Evolutionary conservation across 805 yeast species (phyloP), one percentile per base, ranked within the genome.

Genomic region (Yarrowia hollandica): DNA sequence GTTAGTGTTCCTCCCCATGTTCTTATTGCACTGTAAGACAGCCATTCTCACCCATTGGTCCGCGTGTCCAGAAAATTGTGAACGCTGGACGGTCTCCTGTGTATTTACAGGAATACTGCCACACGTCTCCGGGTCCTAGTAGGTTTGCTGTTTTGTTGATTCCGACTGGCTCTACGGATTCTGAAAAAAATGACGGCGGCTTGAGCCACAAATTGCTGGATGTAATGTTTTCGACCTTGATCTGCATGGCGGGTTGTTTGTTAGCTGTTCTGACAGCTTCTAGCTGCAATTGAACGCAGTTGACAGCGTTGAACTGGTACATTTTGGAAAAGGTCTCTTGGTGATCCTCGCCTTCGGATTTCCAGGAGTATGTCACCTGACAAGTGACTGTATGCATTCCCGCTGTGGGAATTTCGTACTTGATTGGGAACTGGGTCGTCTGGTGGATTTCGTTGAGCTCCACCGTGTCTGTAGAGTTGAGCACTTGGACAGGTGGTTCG

Each of bases 271-370:
- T 31, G 39, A 48, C 39, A 6, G 55, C 33, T 11, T 48, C 55
- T 16, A 48, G 22, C 39, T 48, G 38, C 55, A 48, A 33, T 15
- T 48, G 39, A 4, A 48, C 30, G 23, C 55, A 48, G 16, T 48
- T 48, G 55, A 48, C 55, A 14, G 55, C 55, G 30, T 48, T 48
- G 55, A 48, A 48, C 39, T 48, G 55, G 55, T 48, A 48, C 39
- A 48, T 33, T 48, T 48, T 48, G 3, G 39, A 31, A 19, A 48
- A 48, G 16, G 55, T 9, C 16, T 48, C 30, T 16, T 21, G 21
- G 22, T 33, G 55, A 2, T 19, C 3, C 16, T 48, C 39, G 9
- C 55, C 55, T 16, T 48, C 55, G 15, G 10, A 22, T 21, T n/a
- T 22, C 30, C 33, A 48, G 1, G 55, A 26, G 30, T 48, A 48